These are phyloP conservation scores for Trichoderma asperellum DNA, from an alignment of 2,329 filamentous ascomycete species.

Conservation along the genomic window DNA sequence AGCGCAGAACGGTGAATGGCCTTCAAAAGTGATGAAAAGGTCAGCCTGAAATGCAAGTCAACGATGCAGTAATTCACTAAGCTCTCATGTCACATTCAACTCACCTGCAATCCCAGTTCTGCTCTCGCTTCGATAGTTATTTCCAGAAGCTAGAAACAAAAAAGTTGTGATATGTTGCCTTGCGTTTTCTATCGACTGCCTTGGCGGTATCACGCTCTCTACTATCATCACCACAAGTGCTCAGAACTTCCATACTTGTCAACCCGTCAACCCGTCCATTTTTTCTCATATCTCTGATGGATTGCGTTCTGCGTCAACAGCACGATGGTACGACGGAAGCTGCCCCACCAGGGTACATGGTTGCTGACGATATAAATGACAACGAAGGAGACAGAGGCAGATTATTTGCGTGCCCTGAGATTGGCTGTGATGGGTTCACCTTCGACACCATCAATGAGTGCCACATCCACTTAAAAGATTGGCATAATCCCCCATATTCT, in stretches of 20 bases:
- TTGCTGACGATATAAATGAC: neutral
- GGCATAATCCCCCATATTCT: conserved; percentile 34
- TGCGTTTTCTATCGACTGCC: neutral
- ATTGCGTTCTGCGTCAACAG: neutral
- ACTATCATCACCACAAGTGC: neutral
- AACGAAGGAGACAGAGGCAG: conserved; percentile 12
- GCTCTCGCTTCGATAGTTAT: neutral
- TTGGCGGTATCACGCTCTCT: neutral
- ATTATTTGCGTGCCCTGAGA: conserved; percentile 33
- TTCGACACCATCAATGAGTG: conserved; percentile 34
- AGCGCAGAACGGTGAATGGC: too few relatives aligned
- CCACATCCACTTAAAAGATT: conserved; percentile 34
- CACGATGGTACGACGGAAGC: neutral
- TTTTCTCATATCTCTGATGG: neutral
- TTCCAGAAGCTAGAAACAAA: too few relatives aligned
- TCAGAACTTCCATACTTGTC: neutral
- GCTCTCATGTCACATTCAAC: conserved; percentile 1
- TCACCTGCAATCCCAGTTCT: neutral
- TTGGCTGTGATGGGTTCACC: conserved; percentile 35
- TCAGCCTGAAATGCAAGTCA: neutral
- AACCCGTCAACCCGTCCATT: too few relatives aligned
- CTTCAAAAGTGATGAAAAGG: neutral
- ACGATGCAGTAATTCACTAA: neutral
- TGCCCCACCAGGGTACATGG: neutral
- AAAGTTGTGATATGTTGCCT: neutral